A percentile compares a stretch with the other conserved stretches of the same genome.
Conservation (phyloP, 257 asterid species). For the Salvia splendens region DNA sequence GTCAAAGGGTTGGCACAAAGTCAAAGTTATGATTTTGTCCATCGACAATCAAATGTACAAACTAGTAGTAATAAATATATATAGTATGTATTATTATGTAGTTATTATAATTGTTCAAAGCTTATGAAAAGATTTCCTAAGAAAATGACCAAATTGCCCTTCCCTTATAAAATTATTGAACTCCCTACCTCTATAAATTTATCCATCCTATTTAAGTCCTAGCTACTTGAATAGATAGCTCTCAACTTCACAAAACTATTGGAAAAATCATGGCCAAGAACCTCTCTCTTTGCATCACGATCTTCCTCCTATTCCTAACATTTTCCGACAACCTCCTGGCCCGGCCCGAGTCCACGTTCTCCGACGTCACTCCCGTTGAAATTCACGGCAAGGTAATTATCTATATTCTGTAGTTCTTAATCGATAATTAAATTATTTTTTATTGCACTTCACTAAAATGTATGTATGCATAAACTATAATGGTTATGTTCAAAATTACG, state of each 20-base stretch:
- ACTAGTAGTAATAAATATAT: neutral
- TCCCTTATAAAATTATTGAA: neutral
- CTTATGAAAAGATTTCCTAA: neutral
- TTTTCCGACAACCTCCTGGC: conserved; percentile 33
- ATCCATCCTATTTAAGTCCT: conserved; percentile 9
- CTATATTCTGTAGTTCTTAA: no score
- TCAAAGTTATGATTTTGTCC: conserved; percentile 27
- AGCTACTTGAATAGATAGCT: neutral
- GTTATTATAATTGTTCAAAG: neutral
- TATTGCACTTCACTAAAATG: neutral
- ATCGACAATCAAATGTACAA: neutral
- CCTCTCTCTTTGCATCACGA: conserved; percentile 36
- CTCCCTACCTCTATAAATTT: conserved; percentile 34
- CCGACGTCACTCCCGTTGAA: conserved; percentile 51
- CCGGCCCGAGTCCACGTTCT: conserved; percentile 38
- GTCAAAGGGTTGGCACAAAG: conserved; percentile 13
- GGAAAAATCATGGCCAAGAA: conserved; percentile 46
- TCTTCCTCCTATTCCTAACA: conserved; percentile 43
- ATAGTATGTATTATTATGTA: no score
- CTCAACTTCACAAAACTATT: neutral
- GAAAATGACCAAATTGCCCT: conserved; percentile 33
- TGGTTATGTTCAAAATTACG: neutral
- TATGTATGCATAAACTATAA: neutral
- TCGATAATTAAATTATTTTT: no score
- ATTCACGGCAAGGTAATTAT: conserved; percentile 32